Evolutionary conservation across 2,329 filamentous ascomycete species (phyloP).

Genomic region (Colletotrichum magnum): DNA sequence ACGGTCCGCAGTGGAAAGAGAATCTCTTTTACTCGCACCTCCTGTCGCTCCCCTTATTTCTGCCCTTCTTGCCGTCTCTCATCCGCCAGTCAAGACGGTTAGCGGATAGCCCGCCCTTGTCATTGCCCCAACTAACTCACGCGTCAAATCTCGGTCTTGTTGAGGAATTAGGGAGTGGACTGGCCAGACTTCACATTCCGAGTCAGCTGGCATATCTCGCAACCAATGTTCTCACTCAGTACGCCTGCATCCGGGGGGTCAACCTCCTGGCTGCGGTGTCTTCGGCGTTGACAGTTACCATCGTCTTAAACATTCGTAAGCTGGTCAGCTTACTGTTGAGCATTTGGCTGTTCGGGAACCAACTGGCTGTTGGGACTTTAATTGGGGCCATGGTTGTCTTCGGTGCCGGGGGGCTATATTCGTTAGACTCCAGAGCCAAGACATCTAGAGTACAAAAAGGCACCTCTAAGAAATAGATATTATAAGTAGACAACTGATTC

Average conservation of each 20-base stretch:
- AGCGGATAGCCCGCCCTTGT: constrained; percentile 73
- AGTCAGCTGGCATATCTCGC: constrained; percentile 79
- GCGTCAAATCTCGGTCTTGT: constrained; percentile 51
- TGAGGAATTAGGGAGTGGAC: constrained; percentile 53
- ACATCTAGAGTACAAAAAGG: constrained; percentile 42
- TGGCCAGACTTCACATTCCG: constrained; percentile 66
- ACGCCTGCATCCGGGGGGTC: constrained; percentile 94
- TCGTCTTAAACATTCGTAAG: constrained; percentile 96
- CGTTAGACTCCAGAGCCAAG: constrained; percentile 73
- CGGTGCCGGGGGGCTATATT: constrained; percentile 90
- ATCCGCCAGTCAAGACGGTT: constrained; percentile 74
- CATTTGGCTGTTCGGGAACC: constrained; percentile 94
- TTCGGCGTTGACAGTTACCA: constrained; percentile 94
- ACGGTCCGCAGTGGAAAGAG: constrained; percentile 93
- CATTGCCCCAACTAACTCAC: constrained; percentile 52
- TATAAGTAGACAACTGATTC: no score
- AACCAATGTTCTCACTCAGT: constrained; percentile 89
- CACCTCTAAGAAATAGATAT: constrained; percentile 29
- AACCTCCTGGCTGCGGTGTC: constrained; percentile 92
- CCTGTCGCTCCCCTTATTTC: constrained; percentile 81
- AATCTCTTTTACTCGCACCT: constrained; percentile 94
- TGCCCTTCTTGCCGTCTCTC: constrained; percentile 79
- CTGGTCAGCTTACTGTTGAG: constrained; percentile 91
- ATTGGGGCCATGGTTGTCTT: constrained; percentile 90
- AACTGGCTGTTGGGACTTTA: constrained; percentile 81